These are phyloP conservation scores for Hortaea werneckii DNA, from an alignment of 2,329 filamentous ascomycete genomes.

Conservation along the genomic window DNA sequence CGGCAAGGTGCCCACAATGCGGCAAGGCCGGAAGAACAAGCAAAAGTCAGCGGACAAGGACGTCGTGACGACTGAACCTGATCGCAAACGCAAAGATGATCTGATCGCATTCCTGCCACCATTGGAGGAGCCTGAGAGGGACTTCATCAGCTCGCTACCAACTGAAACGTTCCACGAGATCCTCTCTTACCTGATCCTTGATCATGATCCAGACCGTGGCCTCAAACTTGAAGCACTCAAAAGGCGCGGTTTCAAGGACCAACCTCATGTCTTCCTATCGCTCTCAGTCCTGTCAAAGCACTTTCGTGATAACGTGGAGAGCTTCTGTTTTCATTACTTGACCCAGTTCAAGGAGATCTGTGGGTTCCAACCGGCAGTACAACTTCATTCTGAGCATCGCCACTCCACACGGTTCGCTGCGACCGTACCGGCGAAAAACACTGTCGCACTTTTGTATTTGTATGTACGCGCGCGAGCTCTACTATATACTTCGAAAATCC, in stretches of 20 bases:
- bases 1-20: too few relatives aligned
- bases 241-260: neutral
- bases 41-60: neutral
- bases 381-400: neutral
- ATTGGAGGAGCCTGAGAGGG: neutral
- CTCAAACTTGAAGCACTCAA: neutral
- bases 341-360: neutral
- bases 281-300: conserved; percentile 8
- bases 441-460: neutral
- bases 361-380: neutral
- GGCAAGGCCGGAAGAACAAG: neutral
- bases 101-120: neutral
- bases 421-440: neutral
- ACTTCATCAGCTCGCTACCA: conserved; percentile 9
- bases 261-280: conserved; percentile 8
- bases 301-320: conserved; percentile 5
- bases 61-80: neutral
- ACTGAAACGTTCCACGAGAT: conserved; percentile 8
- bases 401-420: conserved; percentile 6
- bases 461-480: neutral
- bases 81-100: neutral
- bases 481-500: neutral
- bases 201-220: conserved; percentile 8
- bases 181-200: conserved; percentile 6
- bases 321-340: conserved; percentile 5